Conservation (phyloP, 352 stramenopile species). For the Phytopythium chamaehyphon region DNA sequence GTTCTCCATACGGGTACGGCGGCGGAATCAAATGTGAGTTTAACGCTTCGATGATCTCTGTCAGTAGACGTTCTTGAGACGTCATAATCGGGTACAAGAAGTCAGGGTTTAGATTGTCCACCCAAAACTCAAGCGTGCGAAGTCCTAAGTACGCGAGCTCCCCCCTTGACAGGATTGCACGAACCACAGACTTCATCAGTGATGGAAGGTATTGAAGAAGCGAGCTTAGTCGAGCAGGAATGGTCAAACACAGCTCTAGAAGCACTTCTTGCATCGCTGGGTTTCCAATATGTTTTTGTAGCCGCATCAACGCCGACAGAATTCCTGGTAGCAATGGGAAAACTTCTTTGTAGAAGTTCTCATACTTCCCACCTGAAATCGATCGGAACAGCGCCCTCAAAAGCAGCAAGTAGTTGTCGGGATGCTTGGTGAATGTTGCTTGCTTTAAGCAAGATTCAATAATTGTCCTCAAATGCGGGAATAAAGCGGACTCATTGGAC, state of each 20-base stretch:
- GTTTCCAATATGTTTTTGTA: constrained; percentile 90
- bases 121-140: constrained; percentile 97
- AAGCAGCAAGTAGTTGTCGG: constrained; percentile 94
- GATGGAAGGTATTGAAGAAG: constrained; percentile 97
- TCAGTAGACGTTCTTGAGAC: constrained; percentile 85
- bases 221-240: constrained; percentile 93
- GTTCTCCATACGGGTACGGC: constrained; percentile 96
- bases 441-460: constrained; percentile 91
- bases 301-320: constrained; percentile 91
- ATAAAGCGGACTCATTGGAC: constrained; percentile 94
- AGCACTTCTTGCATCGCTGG: constrained; percentile 88
- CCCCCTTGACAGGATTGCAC: constrained; percentile 91
- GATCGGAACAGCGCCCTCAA: constrained; percentile 94
- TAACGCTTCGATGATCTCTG: constrained; percentile 94
- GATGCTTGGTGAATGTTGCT: constrained; percentile 87
- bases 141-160: constrained; percentile 96
- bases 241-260: constrained; percentile 95
- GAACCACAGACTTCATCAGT: constrained; percentile 94
- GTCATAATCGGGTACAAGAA: constrained; percentile 95
- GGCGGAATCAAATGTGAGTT: constrained; percentile 93
- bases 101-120: constrained; percentile 98
- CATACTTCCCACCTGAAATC: constrained; percentile 97
- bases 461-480: constrained; percentile 92
- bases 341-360: constrained; percentile 97
- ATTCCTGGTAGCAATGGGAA: constrained; percentile 92